Evolutionary conservation across 1,284 basidiomycete species (phyloP).

Genomic region (Fomitopsis betulina): DNA sequence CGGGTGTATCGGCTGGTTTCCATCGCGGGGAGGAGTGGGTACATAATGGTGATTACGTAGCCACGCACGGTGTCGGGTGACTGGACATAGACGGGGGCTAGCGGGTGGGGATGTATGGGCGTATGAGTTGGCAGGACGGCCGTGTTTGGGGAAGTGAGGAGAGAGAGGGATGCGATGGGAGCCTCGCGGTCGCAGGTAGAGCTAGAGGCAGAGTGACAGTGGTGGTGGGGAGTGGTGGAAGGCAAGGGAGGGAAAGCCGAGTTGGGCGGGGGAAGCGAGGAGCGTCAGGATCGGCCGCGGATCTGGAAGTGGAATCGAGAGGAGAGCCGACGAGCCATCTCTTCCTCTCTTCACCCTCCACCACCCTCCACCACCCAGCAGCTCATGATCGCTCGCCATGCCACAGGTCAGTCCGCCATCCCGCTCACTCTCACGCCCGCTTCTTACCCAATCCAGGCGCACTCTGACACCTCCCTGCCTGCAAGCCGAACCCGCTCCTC

Average conservation of each 20-base stretch:
- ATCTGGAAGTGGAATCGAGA: background rate
- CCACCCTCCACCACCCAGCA: background rate
- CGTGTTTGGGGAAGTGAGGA: background rate
- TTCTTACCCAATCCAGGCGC: background rate
- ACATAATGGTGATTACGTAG: too few species aligned
- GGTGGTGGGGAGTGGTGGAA: background rate
- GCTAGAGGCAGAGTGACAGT: background rate
- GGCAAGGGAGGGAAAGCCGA: background rate
- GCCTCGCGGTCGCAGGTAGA: background rate
- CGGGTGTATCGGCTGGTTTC: too few species aligned
- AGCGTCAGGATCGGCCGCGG: slow-evolving; percentile 1
- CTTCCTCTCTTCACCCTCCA: background rate
- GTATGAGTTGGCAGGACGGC: background rate
- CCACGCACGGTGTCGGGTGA: too few species aligned
- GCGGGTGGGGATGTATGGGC: background rate
- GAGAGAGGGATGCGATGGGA: background rate
- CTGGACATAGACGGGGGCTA: background rate
- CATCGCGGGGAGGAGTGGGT: too few species aligned
- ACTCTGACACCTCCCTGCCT: background rate
- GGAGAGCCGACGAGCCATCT: background rate
- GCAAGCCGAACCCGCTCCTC: background rate
- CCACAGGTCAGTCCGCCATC: too few species aligned
- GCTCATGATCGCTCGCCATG: too few species aligned
- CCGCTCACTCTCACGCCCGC: background rate
- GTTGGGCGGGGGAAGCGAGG: background rate